Evolutionary conservation across 1,284 basidiomycete species (phyloP).

Genomic region (Caloboletus inedulis): DNA sequence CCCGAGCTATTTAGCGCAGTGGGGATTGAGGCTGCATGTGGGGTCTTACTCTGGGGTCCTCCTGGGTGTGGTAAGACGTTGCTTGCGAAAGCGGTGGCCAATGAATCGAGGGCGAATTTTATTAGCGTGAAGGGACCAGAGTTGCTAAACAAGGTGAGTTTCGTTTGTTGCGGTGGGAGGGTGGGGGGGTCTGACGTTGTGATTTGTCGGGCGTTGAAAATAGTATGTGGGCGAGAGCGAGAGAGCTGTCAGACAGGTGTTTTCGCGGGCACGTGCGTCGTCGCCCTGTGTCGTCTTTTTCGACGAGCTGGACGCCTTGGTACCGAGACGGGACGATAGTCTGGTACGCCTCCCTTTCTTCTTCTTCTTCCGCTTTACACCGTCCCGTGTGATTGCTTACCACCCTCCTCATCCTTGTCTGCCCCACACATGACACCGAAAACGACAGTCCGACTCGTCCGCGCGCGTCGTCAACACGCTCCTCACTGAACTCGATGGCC

Average conservation of each 20-base stretch:
- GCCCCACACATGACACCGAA: background rate
- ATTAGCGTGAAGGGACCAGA: constrained; percentile 98
- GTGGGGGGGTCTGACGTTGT: background rate
- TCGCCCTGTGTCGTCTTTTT: constrained; percentile 93
- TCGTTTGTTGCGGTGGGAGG: background rate
- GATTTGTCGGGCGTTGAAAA: background rate
- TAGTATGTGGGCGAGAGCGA: constrained; percentile 99
- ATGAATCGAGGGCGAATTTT: constrained; percentile 92
- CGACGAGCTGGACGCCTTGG: constrained; percentile 95
- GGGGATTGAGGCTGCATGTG: constrained; percentile 85
- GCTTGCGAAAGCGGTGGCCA: constrained; percentile 95
- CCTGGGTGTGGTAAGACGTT: constrained; percentile 97
- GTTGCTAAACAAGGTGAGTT: constrained; percentile 83
- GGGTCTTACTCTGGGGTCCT: constrained; percentile 97
- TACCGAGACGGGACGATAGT: constrained; percentile 89
- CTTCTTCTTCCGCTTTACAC: too few relatives aligned
- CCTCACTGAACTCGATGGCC: constrained; percentile 93
- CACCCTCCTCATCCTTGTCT: background rate
- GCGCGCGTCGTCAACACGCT: constrained; percentile 98
- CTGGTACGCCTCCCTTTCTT: constrained; percentile 57
- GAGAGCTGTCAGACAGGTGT: constrained; percentile 91
- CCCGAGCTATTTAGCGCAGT: constrained; percentile 88
- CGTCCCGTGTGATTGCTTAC: background rate
- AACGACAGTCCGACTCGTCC: constrained; percentile 85
- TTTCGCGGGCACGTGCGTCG: constrained; percentile 83